phyloP scores from a whole-genome alignment of 1,139 yeast species.

The Geotrichum restrictum region DNA sequence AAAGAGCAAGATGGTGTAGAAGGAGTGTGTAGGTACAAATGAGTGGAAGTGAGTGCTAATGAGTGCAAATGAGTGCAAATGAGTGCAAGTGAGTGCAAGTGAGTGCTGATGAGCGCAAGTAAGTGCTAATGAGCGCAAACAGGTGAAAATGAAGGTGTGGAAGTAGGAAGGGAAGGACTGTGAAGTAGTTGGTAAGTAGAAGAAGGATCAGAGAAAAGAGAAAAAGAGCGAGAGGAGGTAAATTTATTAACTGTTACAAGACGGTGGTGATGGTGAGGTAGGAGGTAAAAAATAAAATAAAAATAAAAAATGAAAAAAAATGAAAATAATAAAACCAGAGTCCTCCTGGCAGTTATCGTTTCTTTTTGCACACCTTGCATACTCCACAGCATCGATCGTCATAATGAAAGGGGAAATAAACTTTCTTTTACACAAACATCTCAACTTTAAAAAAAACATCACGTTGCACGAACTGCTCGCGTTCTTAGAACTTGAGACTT shows the following conservation, averaged over 20 bases:
- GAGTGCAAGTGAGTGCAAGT: too few species aligned
- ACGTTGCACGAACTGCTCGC: too few species aligned
- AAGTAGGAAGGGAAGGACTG: neutral
- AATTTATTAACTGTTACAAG: neutral
- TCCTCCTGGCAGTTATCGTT: neutral
- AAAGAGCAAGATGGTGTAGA: neutral
- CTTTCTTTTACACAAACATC: too few species aligned
- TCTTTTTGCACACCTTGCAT: neutral
- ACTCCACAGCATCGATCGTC: neutral
- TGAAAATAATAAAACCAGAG: neutral
- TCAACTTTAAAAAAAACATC: too few species aligned
- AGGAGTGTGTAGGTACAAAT: neutral
- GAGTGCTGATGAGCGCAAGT: neutral
- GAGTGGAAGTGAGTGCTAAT: neutral
- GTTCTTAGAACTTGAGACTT: too few species aligned
- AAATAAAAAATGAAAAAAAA: neutral
- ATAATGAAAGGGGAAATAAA: neutral
- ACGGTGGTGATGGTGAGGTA: neutral
- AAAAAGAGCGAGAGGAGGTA: neutral
- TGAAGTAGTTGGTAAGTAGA: neutral
- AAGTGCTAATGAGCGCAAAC: neutral
- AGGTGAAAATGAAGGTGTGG: neutral
- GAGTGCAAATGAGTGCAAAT: constrained; percentile 1
- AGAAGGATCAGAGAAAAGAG: neutral
- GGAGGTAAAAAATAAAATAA: neutral